phyloP scores from a whole-genome alignment of 2,329 filamentous ascomycete genomes.

The Aspergillus uvarum region DNA sequence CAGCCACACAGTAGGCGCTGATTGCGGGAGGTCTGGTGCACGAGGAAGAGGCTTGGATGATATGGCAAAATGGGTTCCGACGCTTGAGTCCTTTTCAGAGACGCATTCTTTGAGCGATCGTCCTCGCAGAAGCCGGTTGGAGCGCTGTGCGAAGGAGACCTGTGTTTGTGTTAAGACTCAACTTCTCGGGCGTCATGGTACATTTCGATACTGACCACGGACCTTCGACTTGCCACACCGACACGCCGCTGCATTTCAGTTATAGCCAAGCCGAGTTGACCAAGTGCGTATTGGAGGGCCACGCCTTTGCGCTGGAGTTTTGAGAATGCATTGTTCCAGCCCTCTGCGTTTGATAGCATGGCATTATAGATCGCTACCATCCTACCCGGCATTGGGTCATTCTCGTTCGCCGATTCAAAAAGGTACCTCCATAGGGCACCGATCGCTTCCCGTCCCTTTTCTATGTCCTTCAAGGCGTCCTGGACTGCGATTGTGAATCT shows the following conservation, averaged over 20 bases:
- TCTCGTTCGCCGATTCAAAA: conserved; percentile 60
- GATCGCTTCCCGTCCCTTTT: conserved; percentile 73
- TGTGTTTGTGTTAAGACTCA: conserved; percentile 14
- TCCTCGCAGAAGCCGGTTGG: conserved; percentile 12
- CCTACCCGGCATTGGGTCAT: conserved; percentile 58
- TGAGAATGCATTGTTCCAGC: conserved; percentile 79
- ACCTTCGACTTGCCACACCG: conserved; percentile 76
- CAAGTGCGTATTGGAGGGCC: conserved; percentile 67
- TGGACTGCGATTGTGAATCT: conserved; percentile 74
- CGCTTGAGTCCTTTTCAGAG: conserved; percentile 21
- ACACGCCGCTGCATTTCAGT: conserved; percentile 84
- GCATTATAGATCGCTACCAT: conserved; percentile 75
- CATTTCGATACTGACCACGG: conserved; percentile 55
- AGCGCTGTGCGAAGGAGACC: conserved; percentile 23
- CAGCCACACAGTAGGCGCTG: conserved; percentile 14
- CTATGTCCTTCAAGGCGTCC: conserved; percentile 74
- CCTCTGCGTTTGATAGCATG: conserved; percentile 90
- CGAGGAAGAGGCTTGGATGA: conserved; percentile 34
- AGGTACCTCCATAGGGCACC: conserved; percentile 77
- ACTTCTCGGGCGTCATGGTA: too few relatives aligned
- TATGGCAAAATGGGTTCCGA: conserved; percentile 1
- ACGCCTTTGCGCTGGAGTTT: conserved; percentile 72
- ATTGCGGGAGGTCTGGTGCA: conserved; percentile 22
- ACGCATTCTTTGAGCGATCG: conserved; percentile 28
- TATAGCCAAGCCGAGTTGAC: conserved; percentile 72